These are phyloP conservation scores for Teunomyces tritomae DNA, from an alignment of 805 yeast genomes.

Conservation along the genomic window DNA sequence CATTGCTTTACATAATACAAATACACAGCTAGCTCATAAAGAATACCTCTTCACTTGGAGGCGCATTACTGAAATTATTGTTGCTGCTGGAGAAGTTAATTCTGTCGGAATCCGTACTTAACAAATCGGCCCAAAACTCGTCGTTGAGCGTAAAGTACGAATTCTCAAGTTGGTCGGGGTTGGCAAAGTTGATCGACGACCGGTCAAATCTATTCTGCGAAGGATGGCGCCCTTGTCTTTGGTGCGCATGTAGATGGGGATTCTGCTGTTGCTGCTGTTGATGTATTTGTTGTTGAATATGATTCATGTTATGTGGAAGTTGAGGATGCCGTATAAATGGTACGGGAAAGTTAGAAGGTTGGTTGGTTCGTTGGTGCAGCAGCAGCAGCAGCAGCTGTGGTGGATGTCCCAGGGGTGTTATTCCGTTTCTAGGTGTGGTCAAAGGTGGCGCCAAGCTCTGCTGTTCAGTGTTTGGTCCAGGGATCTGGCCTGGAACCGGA, in stretches of 20 bases:
- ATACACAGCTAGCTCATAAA: slow-evolving; percentile 15
- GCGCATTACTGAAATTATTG: slow-evolving; percentile 11
- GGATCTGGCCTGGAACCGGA: not conserved
- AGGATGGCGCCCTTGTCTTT: not conserved
- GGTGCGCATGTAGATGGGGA: not conserved
- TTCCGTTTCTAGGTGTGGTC: not conserved
- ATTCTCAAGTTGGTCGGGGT: slow-evolving; percentile 40
- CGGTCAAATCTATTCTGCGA: not conserved
- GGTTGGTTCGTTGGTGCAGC: too few relatives aligned
- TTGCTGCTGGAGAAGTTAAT: slow-evolving; percentile 30
- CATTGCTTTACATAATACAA: not conserved
- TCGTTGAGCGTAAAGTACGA: slow-evolving; percentile 59
- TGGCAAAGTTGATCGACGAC: slow-evolving; percentile 14
- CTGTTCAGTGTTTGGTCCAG: not conserved
- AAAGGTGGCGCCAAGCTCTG: not conserved
- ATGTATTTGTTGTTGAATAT: not conserved
- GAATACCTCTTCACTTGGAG: slow-evolving; percentile 25
- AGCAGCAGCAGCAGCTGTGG: too few relatives aligned
- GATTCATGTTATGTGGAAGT: not conserved
- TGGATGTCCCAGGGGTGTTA: not conserved
- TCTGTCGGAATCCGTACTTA: slow-evolving; percentile 34
- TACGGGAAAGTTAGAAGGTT: not conserved
- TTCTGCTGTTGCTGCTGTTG: not conserved
- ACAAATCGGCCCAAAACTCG: slow-evolving; percentile 68
- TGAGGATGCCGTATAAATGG: not conserved